Conservation (phyloP, 2,329 filamentous ascomycete genomes). For the Sclerotinia sclerotiorum region DNA sequence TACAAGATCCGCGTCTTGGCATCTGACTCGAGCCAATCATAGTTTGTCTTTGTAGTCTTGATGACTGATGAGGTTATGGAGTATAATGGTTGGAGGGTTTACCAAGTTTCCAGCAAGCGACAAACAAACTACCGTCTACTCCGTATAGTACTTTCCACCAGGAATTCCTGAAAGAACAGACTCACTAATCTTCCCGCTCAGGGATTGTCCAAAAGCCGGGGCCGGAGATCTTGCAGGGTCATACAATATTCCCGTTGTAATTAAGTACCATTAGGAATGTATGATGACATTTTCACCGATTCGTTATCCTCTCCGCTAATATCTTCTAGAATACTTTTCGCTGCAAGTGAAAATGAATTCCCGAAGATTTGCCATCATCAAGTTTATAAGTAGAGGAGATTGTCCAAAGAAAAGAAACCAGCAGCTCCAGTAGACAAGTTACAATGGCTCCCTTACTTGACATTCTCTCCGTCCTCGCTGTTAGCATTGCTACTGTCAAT, state of each 20-base stretch:
- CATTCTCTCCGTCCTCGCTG: conserved; percentile 11
- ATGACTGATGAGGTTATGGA: no score
- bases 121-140: no score
- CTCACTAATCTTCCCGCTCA: no score
- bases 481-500: conserved; percentile 19
- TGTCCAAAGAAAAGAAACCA: background rate
- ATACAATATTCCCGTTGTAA: background rate
- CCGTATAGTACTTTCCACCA: no score
- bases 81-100: no score
- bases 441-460: conserved; percentile 21
- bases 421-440: conserved; percentile 13
- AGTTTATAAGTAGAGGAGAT: background rate
- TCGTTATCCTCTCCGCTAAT: background rate
- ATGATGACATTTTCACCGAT: conserved; percentile 1
- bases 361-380: conserved; percentile 15
- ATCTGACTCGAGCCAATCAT: no score
- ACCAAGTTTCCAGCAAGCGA: no score
- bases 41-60: no score
- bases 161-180: no score
- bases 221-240: no score
- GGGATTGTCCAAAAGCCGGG: no score
- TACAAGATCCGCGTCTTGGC: no score
- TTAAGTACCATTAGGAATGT: background rate
- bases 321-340: background rate
- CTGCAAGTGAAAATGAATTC: background rate